Percentiles rank a stretch among this genome's conserved stretches.
These are phyloP conservation scores for Sporothrix brunneoviolacea DNA, from an alignment of 2,329 filamentous ascomycete genomes.

Conservation along the genomic window DNA sequence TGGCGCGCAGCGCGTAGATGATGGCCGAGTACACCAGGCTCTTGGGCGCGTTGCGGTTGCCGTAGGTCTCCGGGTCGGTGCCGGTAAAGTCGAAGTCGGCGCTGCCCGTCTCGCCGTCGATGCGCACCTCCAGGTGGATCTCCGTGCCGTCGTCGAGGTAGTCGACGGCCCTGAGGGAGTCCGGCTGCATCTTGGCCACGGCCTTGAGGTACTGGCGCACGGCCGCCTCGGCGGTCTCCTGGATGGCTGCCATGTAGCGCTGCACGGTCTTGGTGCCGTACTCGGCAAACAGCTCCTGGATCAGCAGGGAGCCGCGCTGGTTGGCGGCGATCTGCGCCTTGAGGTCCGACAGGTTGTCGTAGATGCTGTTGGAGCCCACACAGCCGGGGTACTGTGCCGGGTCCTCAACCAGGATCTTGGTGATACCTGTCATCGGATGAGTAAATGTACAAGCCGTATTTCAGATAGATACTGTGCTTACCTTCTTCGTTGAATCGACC, in stretches of 20 bases:
- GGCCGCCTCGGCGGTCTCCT: constrained; percentile 65
- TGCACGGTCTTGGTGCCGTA: constrained; percentile 63
- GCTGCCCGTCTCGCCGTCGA: constrained; percentile 23
- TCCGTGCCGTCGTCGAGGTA: constrained; percentile 35
- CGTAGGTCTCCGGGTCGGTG: constrained; percentile 21
- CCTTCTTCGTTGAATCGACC: constrained; percentile 71
- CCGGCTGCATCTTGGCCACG: constrained; percentile 47
- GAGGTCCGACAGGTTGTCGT: constrained; percentile 67
- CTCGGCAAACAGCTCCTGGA: constrained; percentile 63
- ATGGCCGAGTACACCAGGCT: constrained; percentile 25
- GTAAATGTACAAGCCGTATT: too few relatives aligned
- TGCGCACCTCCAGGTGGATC: constrained; percentile 27
- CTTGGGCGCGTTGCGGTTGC: constrained; percentile 16
- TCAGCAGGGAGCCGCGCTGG: constrained; percentile 67
- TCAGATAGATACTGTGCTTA: too few relatives aligned
- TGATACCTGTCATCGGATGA: too few relatives aligned
- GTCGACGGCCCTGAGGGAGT: constrained; percentile 27
- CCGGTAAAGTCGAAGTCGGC: constrained; percentile 33
- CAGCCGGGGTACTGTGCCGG: constrained; percentile 63
- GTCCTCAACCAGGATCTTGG: constrained; percentile 60
- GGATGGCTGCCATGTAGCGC: constrained; percentile 73
- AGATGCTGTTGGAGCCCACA: constrained; percentile 61
- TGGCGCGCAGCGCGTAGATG: constrained; percentile 32
- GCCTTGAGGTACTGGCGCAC: constrained; percentile 65
- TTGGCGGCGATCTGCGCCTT: constrained; percentile 72